These are phyloP conservation scores for Brassica rapa DNA, from an alignment of 345 rosid species.

Conservation along the genomic window DNA sequence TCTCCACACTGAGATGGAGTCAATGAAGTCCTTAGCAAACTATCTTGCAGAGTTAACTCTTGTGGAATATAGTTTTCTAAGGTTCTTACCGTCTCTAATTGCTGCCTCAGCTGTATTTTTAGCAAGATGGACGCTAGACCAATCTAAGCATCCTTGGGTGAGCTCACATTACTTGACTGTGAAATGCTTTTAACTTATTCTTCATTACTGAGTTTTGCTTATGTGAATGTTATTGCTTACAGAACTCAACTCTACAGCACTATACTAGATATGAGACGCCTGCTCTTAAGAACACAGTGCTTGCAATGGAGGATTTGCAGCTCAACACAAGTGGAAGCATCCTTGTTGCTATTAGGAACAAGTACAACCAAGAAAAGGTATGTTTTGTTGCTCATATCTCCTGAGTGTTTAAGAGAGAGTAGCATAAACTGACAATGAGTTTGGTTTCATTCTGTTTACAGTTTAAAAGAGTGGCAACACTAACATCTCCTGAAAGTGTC, in stretches of 20 bases:
- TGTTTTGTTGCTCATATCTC: neutral
- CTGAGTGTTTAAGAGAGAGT: slow-evolving; percentile 35
- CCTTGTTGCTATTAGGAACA: slow-evolving; percentile 64
- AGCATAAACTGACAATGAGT: slow-evolving; percentile 41
- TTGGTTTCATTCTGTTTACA: slow-evolving; percentile 38
- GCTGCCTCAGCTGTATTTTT: slow-evolving; percentile 90
- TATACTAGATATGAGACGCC: slow-evolving; percentile 64
- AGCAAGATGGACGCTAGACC: slow-evolving; percentile 80
- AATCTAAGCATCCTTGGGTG: slow-evolving; percentile 85
- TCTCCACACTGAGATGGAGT: slow-evolving; percentile 59
- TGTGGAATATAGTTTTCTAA: slow-evolving; percentile 61
- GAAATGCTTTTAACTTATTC: neutral
- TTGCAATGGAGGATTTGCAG: slow-evolving; percentile 74
- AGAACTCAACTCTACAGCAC: slow-evolving; percentile 81
- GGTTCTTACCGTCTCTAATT: slow-evolving; percentile 64
- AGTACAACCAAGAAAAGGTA: slow-evolving; percentile 79
- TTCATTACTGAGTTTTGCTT: neutral
- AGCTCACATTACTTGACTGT: slow-evolving; percentile 19
- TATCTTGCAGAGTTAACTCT: slow-evolving; percentile 77
- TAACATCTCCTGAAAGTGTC: slow-evolving; percentile 55
- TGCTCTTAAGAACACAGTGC: slow-evolving; percentile 56
- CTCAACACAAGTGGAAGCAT: slow-evolving; percentile 59
- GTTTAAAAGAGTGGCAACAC: slow-evolving; percentile 69
- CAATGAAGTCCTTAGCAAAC: slow-evolving; percentile 75
- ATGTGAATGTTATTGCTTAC: slow-evolving; percentile 17